Conservation (phyloP, 1,139 yeast genomes). For the Hanseniaspora sp. region DNA sequence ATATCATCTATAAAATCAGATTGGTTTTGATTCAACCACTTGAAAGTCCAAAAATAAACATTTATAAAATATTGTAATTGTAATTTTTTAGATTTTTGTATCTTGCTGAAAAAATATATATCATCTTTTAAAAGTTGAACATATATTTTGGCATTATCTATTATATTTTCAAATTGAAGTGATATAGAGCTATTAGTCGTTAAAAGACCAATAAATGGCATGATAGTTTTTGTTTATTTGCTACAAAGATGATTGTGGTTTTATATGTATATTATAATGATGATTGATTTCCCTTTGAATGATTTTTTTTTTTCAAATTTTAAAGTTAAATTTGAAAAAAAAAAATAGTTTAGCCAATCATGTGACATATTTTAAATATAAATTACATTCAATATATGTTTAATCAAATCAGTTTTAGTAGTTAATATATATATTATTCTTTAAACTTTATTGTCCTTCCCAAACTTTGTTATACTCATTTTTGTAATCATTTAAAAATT, state of each 20-base stretch:
- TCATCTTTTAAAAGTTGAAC: neutral
- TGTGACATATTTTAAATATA: no score
- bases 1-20: neutral
- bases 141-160: neutral
- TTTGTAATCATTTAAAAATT: neutral
- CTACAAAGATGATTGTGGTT: neutral
- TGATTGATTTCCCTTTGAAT: no score
- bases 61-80: constrained; percentile 8
- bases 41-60: constrained; percentile 11
- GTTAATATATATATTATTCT: no score
- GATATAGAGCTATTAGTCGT: no score
- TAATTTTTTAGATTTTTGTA: neutral
- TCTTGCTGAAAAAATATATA: constrained; percentile 1
- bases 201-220: neutral
- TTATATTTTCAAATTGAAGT: neutral
- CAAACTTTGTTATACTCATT: neutral
- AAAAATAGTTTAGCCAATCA: no score
- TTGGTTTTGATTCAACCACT: neutral
- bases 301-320: no score
- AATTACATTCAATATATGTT: no score
- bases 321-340: no score
- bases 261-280: no score
- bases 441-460: neutral
- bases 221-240: no score
- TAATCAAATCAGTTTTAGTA: no score